A percentile compares a stretch with the other conserved stretches of the same genome.
Evolutionary conservation across 352 stramenopile genomes (phyloP).

Genomic region (Aphanomyces stellatus): DNA sequence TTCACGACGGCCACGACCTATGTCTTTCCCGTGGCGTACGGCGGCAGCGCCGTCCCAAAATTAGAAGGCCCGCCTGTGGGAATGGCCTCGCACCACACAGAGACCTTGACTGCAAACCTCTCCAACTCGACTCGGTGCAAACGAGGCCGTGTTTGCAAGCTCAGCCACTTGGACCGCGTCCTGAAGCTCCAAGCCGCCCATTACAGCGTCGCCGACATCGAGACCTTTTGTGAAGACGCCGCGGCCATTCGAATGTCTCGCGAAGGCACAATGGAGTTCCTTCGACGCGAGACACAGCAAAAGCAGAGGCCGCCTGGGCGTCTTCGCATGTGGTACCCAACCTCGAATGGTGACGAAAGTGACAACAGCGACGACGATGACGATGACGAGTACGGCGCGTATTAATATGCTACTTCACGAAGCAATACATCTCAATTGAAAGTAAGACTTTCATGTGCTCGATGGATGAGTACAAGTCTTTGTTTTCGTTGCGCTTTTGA

Average conservation of each 20-base stretch:
- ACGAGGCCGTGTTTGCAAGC: conserved; percentile 3
- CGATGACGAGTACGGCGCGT: no score
- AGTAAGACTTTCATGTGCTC: no score
- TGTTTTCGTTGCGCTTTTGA: no score
- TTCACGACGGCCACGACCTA: conserved; percentile 1
- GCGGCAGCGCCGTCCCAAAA: conserved; percentile 9
- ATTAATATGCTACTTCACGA: no score
- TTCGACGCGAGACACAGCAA: no score
- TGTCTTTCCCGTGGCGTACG: neutral
- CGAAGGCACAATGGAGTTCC: neutral
- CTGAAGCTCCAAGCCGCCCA: neutral
- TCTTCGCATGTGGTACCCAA: no score
- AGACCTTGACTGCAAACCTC: neutral
- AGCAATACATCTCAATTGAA: no score
- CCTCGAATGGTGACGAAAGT: no score
- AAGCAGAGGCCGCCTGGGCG: no score
- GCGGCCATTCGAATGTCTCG: neutral
- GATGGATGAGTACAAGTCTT: no score
- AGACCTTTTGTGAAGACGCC: conserved; percentile 5
- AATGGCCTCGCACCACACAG: neutral
- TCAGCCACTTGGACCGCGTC: conserved; percentile 13
- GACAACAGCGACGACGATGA: no score
- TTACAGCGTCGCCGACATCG: conserved; percentile 8
- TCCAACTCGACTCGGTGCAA: neutral
- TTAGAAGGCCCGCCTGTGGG: conserved; percentile 4